These are phyloP conservation scores for Piloderma croceum DNA, from an alignment of 768 basidiomycete species.

Conservation along the genomic window DNA sequence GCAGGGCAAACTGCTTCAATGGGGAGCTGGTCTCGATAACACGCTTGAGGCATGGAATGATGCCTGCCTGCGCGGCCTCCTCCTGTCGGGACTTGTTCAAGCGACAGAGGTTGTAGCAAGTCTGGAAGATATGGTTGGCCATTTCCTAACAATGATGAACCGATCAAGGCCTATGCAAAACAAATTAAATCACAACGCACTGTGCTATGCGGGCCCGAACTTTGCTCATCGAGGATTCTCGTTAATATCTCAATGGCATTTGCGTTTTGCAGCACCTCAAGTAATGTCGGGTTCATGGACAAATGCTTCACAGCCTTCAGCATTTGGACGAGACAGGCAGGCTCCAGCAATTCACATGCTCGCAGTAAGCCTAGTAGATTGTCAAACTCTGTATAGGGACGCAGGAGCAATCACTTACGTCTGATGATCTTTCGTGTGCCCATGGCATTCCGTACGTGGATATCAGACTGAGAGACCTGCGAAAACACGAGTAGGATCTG, in stretches of 20 bases:
- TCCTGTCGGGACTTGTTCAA: conserved; percentile 93
- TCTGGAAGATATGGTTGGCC: conserved; percentile 95
- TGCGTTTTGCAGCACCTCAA: conserved; percentile 93
- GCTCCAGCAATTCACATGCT: conserved; percentile 80
- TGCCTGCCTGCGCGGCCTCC: conserved; percentile 93
- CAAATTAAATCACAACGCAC: conserved; percentile 38
- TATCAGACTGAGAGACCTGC: conserved; percentile 93
- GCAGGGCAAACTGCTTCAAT: conserved; percentile 93
- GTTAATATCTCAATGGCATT: conserved; percentile 93
- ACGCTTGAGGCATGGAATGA: conserved; percentile 85
- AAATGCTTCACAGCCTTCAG: conserved; percentile 95
- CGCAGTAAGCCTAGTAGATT: conserved; percentile 66
- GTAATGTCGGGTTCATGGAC: conserved; percentile 84
- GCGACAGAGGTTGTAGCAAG: conserved; percentile 93
- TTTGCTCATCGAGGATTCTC: conserved; percentile 74
- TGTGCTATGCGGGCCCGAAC: conserved; percentile 71
- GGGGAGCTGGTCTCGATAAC: conserved; percentile 88
- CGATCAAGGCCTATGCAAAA: conserved; percentile 3
- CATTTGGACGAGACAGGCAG: conserved; percentile 83
- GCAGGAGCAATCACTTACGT: conserved; percentile 47
- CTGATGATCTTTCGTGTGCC: conserved; percentile 85
- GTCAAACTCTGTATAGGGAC: not conserved
- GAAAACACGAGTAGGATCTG: conserved; percentile 87
- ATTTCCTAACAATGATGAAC: conserved; percentile 64
- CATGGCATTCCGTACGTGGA: conserved; percentile 87